Evolutionary conservation across 495 filamentous ascomycete species (phyloP), one percentile per base, ranked within the genome.

Genomic region (Podospora appendiculata): DNA sequence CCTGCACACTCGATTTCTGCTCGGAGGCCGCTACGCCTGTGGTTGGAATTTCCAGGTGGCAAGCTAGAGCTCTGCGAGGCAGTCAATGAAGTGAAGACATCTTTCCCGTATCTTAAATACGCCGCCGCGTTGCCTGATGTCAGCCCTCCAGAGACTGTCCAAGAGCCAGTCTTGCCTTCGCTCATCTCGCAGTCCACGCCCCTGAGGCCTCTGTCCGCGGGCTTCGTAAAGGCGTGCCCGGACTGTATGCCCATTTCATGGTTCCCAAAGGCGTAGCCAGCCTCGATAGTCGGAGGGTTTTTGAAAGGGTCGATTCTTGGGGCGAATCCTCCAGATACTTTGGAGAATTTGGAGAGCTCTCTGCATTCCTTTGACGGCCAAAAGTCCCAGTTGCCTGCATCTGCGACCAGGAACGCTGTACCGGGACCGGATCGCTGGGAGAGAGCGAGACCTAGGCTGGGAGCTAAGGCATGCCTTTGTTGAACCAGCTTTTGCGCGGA

Each of bases 21-120:
- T 17, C 63, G 58, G 50, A 61, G 40, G 7, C 38, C 45, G 13
- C 36, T 25, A 10, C 32, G 17, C 19, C 12, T 46, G 11, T 16
- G 32, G 25, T n/a, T 42, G 10, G 14, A 7, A 33, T 45, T 51
- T 16, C 18, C 36, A 11, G 17, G 43, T 11, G 10, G n/a, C 32
- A 13, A 3, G n/a, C 4, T 14, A 3, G 32, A 32, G 2, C 16
- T 25, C 35, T 11, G 43, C 41, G 41, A 42, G 17, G n/a, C 16
- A 33, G 18, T 14, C 3, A 45, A 42, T 2, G 46, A 51, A 10
- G 56, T 19, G 45, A 61, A 58, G 11, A 66, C 18, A 34, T 66
- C 56, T 12, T 48, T 32, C 9, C 54, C 55, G 47, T 62, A 64
- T 19, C 63, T 56, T 38, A 66, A 57, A 46, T 64, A 62, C 17